Evolutionary conservation across 495 filamentous ascomycete genomes (phyloP).

Genomic region (Penicillium longicatenatum): DNA sequence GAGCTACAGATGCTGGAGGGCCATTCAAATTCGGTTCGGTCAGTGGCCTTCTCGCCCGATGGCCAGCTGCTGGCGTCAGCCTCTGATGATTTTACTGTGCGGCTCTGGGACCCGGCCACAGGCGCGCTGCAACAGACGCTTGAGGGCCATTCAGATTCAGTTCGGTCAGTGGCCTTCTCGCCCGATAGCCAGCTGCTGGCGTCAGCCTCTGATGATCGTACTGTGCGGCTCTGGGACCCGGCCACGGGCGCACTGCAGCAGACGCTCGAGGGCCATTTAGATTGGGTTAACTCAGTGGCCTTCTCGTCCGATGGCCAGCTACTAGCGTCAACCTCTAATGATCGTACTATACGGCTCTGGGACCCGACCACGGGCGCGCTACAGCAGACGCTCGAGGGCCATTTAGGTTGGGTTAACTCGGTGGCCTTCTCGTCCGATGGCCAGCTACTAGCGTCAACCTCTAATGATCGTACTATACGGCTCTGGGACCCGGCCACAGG

Average conservation of each 20-base stretch:
- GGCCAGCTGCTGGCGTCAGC: too few species aligned
- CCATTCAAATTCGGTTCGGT: too few species aligned
- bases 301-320: neutral
- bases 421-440: constrained; percentile 32
- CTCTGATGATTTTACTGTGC: too few species aligned
- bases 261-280: too few species aligned
- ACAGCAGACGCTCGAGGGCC: neutral
- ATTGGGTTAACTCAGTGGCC: neutral
- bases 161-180: neutral
- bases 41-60: too few species aligned
- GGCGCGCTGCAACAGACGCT: constrained; percentile 20
- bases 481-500: neutral
- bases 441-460: constrained; percentile 22
- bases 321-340: neutral
- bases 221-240: neutral
- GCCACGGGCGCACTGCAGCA: constrained; percentile 24
- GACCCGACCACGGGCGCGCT: neutral
- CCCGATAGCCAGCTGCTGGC: neutral
- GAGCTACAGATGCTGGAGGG: neutral
- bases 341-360: neutral
- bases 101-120: constrained; percentile 21
- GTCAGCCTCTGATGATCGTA: neutral
- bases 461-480: constrained; percentile 1
- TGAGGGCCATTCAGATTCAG: too few species aligned
- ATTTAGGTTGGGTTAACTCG: constrained; percentile 5